phyloP scores from a whole-genome alignment of 75 land plant genomes.

The Pinus taeda region DNA sequence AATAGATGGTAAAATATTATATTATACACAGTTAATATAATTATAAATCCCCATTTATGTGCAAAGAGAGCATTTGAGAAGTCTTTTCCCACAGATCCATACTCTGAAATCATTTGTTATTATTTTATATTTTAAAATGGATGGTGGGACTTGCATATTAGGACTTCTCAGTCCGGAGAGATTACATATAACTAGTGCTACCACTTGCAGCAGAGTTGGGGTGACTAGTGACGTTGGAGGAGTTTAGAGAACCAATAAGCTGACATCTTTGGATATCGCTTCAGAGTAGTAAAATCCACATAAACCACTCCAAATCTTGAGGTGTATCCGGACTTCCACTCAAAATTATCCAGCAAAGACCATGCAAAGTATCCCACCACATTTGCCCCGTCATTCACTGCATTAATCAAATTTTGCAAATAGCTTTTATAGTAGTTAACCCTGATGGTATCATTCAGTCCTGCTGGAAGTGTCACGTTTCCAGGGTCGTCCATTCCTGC shows the following conservation, averaged over 20 bases:
- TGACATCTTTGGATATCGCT: constrained; percentile 56
- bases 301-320: constrained; percentile 54
- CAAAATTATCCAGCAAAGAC: constrained; percentile 67
- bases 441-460: constrained; percentile 29
- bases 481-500: constrained; percentile 52
- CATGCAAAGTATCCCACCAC: constrained; percentile 67
- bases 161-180: too few relatives aligned
- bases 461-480: constrained; percentile 27
- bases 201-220: neutral
- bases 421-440: constrained; percentile 33
- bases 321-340: constrained; percentile 52
- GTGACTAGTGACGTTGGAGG: constrained; percentile 10
- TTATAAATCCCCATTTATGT: too few relatives aligned
- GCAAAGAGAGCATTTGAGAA: too few relatives aligned
- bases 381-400: constrained; percentile 54
- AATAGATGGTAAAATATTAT: too few relatives aligned
- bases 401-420: constrained; percentile 19
- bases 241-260: constrained; percentile 47
- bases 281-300: constrained; percentile 41
- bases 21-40: too few relatives aligned
- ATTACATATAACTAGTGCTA: too few relatives aligned
- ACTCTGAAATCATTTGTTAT: too few relatives aligned
- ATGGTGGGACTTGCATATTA: too few relatives aligned
- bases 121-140: too few relatives aligned
- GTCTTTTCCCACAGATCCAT: too few relatives aligned